These are phyloP conservation scores for Entoloma clypeatum DNA, from an alignment of 1,284 basidiomycete genomes.

Conservation along the genomic window DNA sequence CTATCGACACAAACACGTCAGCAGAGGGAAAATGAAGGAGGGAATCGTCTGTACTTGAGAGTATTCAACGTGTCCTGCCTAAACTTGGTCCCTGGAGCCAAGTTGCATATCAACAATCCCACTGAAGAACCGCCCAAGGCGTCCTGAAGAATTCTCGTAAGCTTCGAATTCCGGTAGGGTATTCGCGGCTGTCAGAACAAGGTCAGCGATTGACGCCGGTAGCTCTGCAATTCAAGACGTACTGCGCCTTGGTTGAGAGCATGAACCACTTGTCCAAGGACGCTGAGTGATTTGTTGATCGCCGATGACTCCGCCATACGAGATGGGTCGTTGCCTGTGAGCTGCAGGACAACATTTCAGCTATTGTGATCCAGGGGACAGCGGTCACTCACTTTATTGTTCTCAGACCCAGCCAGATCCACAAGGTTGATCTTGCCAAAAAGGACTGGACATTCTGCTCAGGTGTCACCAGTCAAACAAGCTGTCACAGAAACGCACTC, in stretches of 20 bases:
- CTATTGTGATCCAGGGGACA: neutral
- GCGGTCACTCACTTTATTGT: slow-evolving; percentile 59
- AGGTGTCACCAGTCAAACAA: neutral
- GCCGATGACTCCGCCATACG: slow-evolving; percentile 81
- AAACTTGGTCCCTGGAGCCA: slow-evolving; percentile 77
- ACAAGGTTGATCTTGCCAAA: slow-evolving; percentile 80
- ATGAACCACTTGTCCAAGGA: slow-evolving; percentile 80
- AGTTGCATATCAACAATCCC: slow-evolving; percentile 77
- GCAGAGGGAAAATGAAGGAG: slow-evolving; percentile 1
- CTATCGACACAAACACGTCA: slow-evolving; percentile 32
- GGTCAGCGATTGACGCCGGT: neutral
- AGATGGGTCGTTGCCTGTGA: slow-evolving; percentile 77
- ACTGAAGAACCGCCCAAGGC: slow-evolving; percentile 76
- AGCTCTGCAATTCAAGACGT: slow-evolving; percentile 22
- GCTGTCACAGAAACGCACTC: slow-evolving; percentile 33
- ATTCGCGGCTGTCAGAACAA: slow-evolving; percentile 54
- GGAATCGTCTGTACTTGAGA: slow-evolving; percentile 55
- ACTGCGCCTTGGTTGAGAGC: slow-evolving; percentile 73
- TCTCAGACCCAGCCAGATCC: slow-evolving; percentile 84
- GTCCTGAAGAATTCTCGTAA: slow-evolving; percentile 81
- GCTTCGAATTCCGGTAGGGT: slow-evolving; percentile 81
- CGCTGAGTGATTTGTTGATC: slow-evolving; percentile 82
- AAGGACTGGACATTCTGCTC: slow-evolving; percentile 35
- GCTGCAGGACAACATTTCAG: slow-evolving; percentile 31
- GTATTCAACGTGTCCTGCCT: slow-evolving; percentile 82